These are phyloP conservation scores for Suzukiozyma palmioleophila DNA, from an alignment of 1,139 yeast genomes.

Conservation along the genomic window DNA sequence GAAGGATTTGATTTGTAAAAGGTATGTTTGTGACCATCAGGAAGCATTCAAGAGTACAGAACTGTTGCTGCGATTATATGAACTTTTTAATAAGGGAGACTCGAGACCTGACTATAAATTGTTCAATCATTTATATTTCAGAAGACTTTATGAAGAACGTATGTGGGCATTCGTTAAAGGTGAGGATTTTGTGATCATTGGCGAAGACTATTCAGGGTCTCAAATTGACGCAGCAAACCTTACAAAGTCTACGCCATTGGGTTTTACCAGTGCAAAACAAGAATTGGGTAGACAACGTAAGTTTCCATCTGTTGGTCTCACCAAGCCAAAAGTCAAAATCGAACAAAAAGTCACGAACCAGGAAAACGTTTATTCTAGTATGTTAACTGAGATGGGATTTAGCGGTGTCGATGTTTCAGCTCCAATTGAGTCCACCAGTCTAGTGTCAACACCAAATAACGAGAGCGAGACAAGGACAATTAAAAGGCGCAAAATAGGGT, in stretches of 20 bases:
- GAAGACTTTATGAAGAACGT: constrained; percentile 4
- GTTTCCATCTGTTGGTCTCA: constrained; percentile 2
- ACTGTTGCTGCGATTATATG: constrained; percentile 16
- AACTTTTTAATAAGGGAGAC: constrained; percentile 9
- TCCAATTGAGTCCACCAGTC: not conserved
- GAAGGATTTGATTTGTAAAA: constrained; percentile 7
- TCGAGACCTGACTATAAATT: not conserved
- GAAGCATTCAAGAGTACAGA: constrained; percentile 16
- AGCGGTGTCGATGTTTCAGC: not conserved
- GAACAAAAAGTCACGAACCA: not conserved
- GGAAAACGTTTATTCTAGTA: not conserved
- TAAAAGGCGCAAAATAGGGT: not conserved
- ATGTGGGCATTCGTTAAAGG: constrained; percentile 8
- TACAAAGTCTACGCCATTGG: constrained; percentile 1
- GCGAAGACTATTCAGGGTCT: not conserved
- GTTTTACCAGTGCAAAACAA: constrained; percentile 11
- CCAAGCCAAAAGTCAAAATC: not conserved
- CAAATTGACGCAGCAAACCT: not conserved
- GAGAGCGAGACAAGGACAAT: not conserved
- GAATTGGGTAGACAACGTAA: constrained; percentile 6
- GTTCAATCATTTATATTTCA: constrained; percentile 2
- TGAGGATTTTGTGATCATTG: constrained; percentile 11
- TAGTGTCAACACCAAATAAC: not conserved
- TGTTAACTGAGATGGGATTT: not conserved
- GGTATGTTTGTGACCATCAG: constrained; percentile 10